Conservation (phyloP, 176 grass and related monocot genomes). For the Dendrocalamus sinicus region DNA sequence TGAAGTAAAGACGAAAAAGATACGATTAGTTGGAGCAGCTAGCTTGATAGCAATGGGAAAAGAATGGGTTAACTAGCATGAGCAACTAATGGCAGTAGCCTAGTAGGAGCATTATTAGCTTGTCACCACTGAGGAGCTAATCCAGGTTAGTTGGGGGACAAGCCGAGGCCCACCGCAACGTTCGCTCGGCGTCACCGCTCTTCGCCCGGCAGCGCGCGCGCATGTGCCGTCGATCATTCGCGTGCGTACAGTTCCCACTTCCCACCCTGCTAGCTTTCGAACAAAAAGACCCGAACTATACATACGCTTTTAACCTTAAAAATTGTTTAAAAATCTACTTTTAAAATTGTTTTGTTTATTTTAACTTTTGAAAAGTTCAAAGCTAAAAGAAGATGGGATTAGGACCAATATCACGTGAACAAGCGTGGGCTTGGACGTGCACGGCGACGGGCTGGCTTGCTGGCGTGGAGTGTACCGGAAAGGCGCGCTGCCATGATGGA, state of each 20-base stretch:
- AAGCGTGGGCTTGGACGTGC: neutral
- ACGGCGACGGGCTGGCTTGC: neutral
- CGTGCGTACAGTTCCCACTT: neutral
- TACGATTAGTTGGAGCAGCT: conserved; percentile 35
- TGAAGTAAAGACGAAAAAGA: conserved; percentile 46
- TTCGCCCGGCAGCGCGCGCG: neutral
- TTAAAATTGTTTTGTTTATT: too few species aligned
- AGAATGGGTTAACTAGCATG: neutral
- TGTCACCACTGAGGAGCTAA: conserved; percentile 22
- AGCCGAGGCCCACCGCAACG: conserved; percentile 23
- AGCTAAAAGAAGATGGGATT: too few species aligned
- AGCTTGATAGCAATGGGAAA: neutral
- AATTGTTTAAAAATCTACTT: too few species aligned
- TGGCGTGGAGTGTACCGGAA: neutral
- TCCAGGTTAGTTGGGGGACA: conserved; percentile 40
- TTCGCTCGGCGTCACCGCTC: neutral
- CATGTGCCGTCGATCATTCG: conserved; percentile 35
- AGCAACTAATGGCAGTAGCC: neutral
- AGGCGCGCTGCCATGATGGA: neutral
- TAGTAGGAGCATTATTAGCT: neutral
- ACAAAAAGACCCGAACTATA: neutral
- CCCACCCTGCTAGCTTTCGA: neutral
- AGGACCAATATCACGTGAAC: too few species aligned
- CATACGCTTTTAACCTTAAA: too few species aligned
- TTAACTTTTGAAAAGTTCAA: too few species aligned